These are phyloP conservation scores for Murraya koenigii DNA, from an alignment of 345 rosid genomes.

Conservation along the genomic window DNA sequence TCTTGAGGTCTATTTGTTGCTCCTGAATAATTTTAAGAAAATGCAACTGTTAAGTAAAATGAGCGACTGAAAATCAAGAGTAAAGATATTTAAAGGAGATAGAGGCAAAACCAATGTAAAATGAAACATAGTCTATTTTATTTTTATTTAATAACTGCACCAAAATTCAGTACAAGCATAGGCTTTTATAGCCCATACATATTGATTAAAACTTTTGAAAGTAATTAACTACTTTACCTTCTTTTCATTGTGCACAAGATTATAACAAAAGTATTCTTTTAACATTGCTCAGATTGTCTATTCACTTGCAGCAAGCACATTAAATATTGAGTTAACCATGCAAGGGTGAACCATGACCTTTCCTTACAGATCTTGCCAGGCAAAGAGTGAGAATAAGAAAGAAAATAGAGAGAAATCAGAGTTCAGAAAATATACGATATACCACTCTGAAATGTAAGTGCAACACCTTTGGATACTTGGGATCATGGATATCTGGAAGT, in stretches of 20 bases:
- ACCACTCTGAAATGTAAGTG: neutral
- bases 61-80: neutral
- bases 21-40: constrained; percentile 45
- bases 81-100: neutral
- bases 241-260: neutral
- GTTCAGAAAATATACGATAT: neutral
- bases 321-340: neutral
- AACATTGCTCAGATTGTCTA: neutral
- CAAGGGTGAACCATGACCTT: neutral
- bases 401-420: neutral
- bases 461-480: neutral
- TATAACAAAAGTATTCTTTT: neutral
- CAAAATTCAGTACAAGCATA: neutral
- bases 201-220: neutral
- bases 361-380: neutral
- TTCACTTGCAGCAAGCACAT: neutral
- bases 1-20: constrained; percentile 99
- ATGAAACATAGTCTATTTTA: neutral
- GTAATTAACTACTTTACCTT: neutral
- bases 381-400: neutral
- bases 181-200: neutral
- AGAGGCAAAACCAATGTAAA: neutral
- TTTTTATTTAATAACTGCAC: neutral
- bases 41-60: neutral
- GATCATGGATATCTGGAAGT: neutral